Evolutionary conservation across 352 stramenopile genomes (phyloP).

Genomic region (Globisporangium apiculatum): DNA sequence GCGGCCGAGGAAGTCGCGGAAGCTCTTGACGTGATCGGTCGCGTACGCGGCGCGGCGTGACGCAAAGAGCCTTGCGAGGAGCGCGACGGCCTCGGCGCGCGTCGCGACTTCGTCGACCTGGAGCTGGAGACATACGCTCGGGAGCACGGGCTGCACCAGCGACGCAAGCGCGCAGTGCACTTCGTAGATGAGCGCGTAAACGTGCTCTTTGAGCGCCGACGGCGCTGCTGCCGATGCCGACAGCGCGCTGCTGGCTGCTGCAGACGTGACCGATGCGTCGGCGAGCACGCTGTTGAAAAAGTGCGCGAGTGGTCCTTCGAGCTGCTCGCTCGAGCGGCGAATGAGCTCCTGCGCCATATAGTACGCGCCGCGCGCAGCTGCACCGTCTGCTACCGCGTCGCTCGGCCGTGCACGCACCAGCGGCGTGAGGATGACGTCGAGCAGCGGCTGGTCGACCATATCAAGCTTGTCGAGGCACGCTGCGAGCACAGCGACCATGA

Average conservation of each 20-base stretch:
- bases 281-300: slow-evolving; percentile 83
- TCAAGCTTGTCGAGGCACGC: slow-evolving; percentile 70
- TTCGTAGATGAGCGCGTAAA: slow-evolving; percentile 80
- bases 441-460: slow-evolving; percentile 46
- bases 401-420: slow-evolving; percentile 27
- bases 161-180: slow-evolving; percentile 76
- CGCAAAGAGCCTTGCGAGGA: slow-evolving; percentile 78
- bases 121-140: slow-evolving; percentile 82
- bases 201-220: slow-evolving; percentile 70
- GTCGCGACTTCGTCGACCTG: slow-evolving; percentile 82
- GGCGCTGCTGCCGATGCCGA: slow-evolving; percentile 11
- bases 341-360: slow-evolving; percentile 74
- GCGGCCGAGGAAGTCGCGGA: slow-evolving; percentile 79
- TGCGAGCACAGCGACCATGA: slow-evolving; percentile 73
- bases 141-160: slow-evolving; percentile 72
- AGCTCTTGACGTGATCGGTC: slow-evolving; percentile 75
- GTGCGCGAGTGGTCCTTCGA: slow-evolving; percentile 61
- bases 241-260: neutral
- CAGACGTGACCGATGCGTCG: slow-evolving; percentile 16
- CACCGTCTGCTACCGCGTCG: neutral
- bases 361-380: slow-evolving; percentile 26
- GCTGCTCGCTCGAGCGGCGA: slow-evolving; percentile 48
- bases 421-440: slow-evolving; percentile 58
- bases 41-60: slow-evolving; percentile 68
- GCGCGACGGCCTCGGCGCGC: slow-evolving; percentile 62